These are phyloP conservation scores for Westerdykella sp. DNA, from an alignment of 2,329 filamentous ascomycete genomes.

Conservation along the genomic window DNA sequence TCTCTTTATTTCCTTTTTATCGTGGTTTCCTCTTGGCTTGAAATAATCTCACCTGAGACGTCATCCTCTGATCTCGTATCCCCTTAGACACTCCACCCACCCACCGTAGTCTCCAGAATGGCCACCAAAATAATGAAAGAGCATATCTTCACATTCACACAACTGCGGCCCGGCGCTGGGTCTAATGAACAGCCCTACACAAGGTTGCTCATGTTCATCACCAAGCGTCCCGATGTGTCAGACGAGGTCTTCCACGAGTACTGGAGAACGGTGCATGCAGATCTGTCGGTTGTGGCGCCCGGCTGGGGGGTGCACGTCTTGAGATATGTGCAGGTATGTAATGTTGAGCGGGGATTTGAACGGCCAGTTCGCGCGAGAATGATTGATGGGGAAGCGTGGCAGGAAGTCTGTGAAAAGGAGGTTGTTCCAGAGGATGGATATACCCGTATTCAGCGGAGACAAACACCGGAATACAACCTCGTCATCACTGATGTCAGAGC, in stretches of 20 bases:
- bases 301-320: conserved; percentile 7
- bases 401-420: no score
- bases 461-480: not conserved
- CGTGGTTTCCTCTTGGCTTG: no score
- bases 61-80: no score
- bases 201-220: conserved; percentile 12
- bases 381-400: no score
- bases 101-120: no score
- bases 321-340: conserved; percentile 10
- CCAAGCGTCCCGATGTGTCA: conserved; percentile 8
- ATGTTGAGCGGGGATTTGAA: not conserved
- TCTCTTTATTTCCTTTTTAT: no score
- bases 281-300: conserved; percentile 6
- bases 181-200: conserved; percentile 13
- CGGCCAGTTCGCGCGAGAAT: no score
- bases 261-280: conserved; percentile 14
- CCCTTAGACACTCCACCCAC: no score
- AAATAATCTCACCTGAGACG: no score
- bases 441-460: no score
- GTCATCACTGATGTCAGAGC: not conserved
- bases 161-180: conserved; percentile 4
- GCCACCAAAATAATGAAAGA: conserved; percentile 3
- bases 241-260: conserved; percentile 10
- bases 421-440: no score
- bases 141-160: conserved; percentile 7